Evolutionary conservation across 768 basidiomycete genomes (phyloP), one percentile per base, ranked within the genome.

Genomic region (Cytidiella melzeri): DNA sequence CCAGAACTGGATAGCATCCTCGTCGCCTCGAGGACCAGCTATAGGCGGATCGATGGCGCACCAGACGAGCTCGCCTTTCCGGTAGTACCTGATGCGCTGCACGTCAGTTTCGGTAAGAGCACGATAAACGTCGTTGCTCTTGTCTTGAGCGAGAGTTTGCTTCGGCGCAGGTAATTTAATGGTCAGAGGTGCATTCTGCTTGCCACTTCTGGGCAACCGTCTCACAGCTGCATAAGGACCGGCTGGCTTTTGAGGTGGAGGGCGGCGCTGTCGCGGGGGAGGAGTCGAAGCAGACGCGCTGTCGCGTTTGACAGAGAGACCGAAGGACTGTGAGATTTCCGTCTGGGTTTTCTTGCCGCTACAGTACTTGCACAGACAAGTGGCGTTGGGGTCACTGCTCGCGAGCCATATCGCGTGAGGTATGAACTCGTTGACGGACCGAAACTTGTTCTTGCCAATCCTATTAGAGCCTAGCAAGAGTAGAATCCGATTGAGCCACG

Each of bases 361-460:
- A 61, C 87, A 91, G 57, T 91, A 91, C 61, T 88, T 89, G 69
- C 88, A 92, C 26, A 67, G 66, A 58, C 88, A 92, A 38, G 74
- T 74, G 2, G 62, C 59, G 40, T 69, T 69, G 0, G 68, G 59
- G 51, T 87, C 82, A 5, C 70, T 69, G 63, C 83, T 71, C 30
- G 30, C 30, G 10, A 92, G 75, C 89, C 89, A 92, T 50, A 81
- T 70, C 2, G 86, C 86, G 57, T 93, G 91, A 4, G 89, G 88
- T 41, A 85, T 76, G 62, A 92, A 90, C 61, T 93, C 91, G 42
- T 84, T 84, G n/a, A 81, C 70, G 11, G 89, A 91, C 38, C 91
- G 84, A 64, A 91, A 92, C 47, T 69, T 76, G 26, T 67, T 68
- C 36, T 72, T 66, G 43, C 66, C 30, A 15, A 34, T 34, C 15